These are phyloP conservation scores for Chrysoporthe cubensis DNA, from an alignment of 2,329 filamentous ascomycete genomes.

Conservation along the genomic window DNA sequence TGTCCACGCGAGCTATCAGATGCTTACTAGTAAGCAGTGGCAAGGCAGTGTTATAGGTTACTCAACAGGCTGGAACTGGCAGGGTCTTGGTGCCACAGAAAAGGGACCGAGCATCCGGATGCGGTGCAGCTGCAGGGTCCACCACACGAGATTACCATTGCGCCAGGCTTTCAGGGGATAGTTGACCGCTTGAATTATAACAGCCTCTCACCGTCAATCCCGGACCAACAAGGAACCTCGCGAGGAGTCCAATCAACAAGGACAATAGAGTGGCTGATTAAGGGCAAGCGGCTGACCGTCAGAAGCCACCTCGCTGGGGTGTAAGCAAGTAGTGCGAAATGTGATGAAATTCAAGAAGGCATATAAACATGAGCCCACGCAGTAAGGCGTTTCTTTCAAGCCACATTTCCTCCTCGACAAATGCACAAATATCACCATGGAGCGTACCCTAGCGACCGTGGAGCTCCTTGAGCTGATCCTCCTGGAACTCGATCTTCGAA, in stretches of 20 bases:
- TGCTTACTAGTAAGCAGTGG: not conserved
- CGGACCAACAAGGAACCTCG: not conserved
- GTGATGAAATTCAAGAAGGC: not conserved
- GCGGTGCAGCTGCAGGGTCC: conserved; percentile 10
- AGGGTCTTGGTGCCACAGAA: not conserved
- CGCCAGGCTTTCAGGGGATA: not conserved
- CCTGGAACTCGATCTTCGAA: conserved; percentile 27
- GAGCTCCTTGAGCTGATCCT: conserved; percentile 32
- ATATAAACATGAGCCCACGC: not conserved
- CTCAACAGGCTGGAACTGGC: not conserved
- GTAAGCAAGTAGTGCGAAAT: conserved; percentile 2
- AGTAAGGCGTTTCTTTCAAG: not conserved
- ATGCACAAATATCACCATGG: not conserved
- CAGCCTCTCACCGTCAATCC: not conserved
- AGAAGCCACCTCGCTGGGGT: not conserved
- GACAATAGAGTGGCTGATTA: not conserved
- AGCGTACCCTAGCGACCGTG: conserved; percentile 20
- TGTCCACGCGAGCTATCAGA: not conserved
- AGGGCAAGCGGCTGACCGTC: not conserved
- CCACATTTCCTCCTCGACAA: not conserved
- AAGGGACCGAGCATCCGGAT: not conserved
- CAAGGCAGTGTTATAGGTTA: not conserved
- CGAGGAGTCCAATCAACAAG: not conserved
- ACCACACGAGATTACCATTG: not conserved
- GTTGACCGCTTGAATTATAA: not conserved